Base-by-base conservation (phyloP, 345 rosid species). In the Passiflora organensis region DNA sequence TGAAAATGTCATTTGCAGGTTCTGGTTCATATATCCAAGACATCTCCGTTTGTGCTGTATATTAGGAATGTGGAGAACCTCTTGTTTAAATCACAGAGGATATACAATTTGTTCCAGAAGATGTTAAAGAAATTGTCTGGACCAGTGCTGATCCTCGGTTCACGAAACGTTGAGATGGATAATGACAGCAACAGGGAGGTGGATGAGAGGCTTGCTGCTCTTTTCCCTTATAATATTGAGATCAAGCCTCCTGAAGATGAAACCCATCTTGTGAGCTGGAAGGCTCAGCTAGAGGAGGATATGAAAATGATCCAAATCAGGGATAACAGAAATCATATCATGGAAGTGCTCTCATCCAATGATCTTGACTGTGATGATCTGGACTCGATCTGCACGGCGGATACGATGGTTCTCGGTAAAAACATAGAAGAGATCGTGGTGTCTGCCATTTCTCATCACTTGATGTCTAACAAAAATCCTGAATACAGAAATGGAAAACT, bases 241-340 rank as follows among this genome's bases (percentile, higher is more conserved):
- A 84, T 93, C 53, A 81, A 76, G 69, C 95, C 97, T 6, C 97
- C 97, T 0, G 89, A 83, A 32, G 97, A 93, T 16, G 91, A 86
- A 77, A 76, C 46, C 20, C 84, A 80, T 71, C 75, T 75, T 10
- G 87, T 89, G 55, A 93, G 88, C 81, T 89, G 96, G 96, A 93
- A 93, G 53, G 76, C 85, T 16, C 94, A 84, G 65, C 80, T 93
- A 37, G 97, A 89, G 67, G 77, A 81, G n/a, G 99, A 89, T 67
- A 93, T 93, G 99, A 89, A 82, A 76, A 83, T 68, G 87, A 84
- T 93, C 49, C 84, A 84, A 78, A 82, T 87, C 65, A 91, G 82
- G 63, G 99, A 93, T 51, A 93, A 89, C 39, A 78, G 81, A 63
- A 93, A 84, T 66, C 97, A 93, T 55, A 81, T 93, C 67, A 69